phyloP scores from a whole-genome alignment of 805 yeast species.

The Blastobotrys chiropterorum region DNA sequence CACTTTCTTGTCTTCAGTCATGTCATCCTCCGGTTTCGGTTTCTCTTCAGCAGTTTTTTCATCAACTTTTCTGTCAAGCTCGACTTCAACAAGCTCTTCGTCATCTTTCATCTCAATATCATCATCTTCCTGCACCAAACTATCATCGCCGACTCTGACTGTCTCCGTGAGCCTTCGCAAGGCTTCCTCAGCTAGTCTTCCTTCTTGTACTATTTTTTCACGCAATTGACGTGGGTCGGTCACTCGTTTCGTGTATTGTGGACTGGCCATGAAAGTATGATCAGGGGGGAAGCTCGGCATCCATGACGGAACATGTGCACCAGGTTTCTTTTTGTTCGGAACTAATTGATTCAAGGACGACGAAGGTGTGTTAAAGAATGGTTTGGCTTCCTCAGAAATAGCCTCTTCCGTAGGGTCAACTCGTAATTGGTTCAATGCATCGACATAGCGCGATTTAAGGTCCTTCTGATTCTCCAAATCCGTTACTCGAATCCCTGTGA shows the following conservation, averaged over 20 bases:
- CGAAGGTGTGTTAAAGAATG: conserved; percentile 47
- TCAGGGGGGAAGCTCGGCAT: conserved; percentile 90
- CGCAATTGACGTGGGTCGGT: conserved; percentile 68
- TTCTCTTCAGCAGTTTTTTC: conserved; percentile 3
- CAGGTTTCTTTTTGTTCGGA: conserved; percentile 41
- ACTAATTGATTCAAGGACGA: conserved; percentile 49
- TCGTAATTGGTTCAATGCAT: conserved; percentile 22
- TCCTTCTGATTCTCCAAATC: conserved; percentile 28
- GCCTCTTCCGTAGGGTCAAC: conserved; percentile 29
- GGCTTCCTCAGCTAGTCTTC: conserved; percentile 74
- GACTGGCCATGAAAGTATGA: conserved; percentile 79
- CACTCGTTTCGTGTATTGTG: conserved; percentile 54
- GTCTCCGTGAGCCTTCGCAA: conserved; percentile 48
- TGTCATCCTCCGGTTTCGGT: too few relatives aligned
- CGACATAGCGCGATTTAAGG: conserved; percentile 20
- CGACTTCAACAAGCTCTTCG: conserved; percentile 9
- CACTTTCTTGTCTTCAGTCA: conserved; percentile 1
- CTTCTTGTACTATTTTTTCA: conserved; percentile 70
- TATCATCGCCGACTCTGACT: conserved; percentile 13
- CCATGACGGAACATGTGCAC: conserved; percentile 59
- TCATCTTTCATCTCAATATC: conserved; percentile 12
- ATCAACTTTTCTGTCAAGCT: conserved; percentile 5
- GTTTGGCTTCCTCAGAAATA: conserved; percentile 39
- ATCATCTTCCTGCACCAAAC: conserved; percentile 12
- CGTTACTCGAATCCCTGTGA: conserved; percentile 24